Evolutionary conservation across 257 asterid species (phyloP).

Genomic region (Echium plantagineum): DNA sequence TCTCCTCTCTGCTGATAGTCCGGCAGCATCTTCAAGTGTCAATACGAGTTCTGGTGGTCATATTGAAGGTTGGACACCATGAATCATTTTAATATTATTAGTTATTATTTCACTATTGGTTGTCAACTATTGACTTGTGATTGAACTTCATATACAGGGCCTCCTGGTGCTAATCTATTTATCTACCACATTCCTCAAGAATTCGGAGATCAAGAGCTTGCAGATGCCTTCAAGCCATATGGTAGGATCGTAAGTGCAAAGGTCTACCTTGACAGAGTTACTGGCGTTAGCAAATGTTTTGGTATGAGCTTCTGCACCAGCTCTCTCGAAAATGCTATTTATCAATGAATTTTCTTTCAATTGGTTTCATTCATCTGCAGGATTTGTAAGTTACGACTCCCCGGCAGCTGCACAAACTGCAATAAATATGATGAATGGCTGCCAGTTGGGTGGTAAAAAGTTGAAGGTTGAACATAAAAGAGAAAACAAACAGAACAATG

Average conservation of each 20-base stretch:
- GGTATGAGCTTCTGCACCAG: conserved; percentile 27
- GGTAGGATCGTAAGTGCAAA: conserved; percentile 72
- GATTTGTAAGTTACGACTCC: conserved; percentile 69
- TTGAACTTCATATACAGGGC: conserved; percentile 31
- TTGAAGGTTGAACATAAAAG: conserved; percentile 76
- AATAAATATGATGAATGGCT: conserved; percentile 57
- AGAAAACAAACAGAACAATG: conserved; percentile 43
- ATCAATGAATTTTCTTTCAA: conserved; percentile 2
- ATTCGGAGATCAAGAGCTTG: conserved; percentile 65
- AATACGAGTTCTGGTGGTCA: conserved; percentile 45
- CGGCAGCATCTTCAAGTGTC: conserved; percentile 67
- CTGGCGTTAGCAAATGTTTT: conserved; percentile 75
- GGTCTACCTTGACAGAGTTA: conserved; percentile 63
- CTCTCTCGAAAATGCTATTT: not conserved
- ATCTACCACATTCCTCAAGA: conserved; percentile 79
- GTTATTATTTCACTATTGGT: not conserved
- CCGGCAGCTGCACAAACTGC: conserved; percentile 63
- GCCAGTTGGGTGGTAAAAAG: conserved; percentile 58
- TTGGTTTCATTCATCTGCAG: conserved; percentile 24
- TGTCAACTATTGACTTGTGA: not conserved
- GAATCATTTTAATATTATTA: not conserved
- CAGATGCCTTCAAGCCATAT: conserved; percentile 46
- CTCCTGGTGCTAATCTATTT: conserved; percentile 70
- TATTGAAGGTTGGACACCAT: conserved; percentile 43
- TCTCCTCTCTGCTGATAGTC: conserved; percentile 39